A percentile compares a stretch with the other conserved stretches of the same genome.
Conservation (phyloP, 1,139 yeast genomes). For the Nakaseomyces nivariensis region DNA sequence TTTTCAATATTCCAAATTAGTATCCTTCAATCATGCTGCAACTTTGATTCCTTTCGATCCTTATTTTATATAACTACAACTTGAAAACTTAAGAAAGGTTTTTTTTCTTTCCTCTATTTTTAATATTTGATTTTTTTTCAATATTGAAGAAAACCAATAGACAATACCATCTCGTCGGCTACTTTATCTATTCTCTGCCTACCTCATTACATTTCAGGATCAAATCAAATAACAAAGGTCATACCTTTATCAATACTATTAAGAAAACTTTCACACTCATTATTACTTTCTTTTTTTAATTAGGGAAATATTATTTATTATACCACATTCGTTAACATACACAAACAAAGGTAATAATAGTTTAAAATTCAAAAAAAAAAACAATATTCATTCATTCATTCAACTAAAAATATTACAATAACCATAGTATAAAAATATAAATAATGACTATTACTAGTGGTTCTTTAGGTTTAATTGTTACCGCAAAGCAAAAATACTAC, state of each 20-base stretch:
- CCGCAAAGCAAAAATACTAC: constrained; percentile 36
- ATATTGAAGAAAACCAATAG: background rate
- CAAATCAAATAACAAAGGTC: background rate
- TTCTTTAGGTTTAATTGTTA: constrained; percentile 27
- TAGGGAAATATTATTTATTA: background rate
- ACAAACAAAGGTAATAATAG: background rate
- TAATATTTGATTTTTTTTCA: background rate
- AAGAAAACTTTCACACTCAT: background rate
- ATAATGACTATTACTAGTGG: background rate
- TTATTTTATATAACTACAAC: background rate
- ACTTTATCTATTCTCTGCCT: background rate
- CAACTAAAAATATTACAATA: background rate
- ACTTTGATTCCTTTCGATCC: background rate
- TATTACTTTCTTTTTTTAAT: background rate
- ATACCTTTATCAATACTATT: background rate
- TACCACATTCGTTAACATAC: background rate
- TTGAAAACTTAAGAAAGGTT: background rate
- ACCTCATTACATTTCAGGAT: background rate
- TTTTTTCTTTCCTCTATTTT: background rate
- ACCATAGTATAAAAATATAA: too few species aligned
- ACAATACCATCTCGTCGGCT: background rate
- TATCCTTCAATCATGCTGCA: background rate
- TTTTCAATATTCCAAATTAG: background rate
- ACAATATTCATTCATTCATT: too few species aligned
- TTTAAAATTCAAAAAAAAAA: background rate